Evolutionary conservation across 2,329 filamentous ascomycete genomes (phyloP), one percentile per base, ranked within the genome.

Genomic region (Monosporascus ibericus): DNA sequence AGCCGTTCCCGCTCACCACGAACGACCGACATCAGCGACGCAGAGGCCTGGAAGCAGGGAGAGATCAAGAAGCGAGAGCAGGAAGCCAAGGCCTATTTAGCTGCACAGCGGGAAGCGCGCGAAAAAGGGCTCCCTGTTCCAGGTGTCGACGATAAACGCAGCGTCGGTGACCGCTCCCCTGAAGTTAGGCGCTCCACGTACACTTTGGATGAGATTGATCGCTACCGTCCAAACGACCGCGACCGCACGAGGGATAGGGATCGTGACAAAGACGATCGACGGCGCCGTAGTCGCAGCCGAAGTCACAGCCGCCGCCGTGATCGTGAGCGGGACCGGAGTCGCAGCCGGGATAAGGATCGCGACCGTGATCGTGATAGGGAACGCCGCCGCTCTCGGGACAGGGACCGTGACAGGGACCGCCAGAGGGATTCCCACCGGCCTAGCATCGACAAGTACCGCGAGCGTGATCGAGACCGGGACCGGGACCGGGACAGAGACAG

Each of bases 1-100:
- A 78, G 74, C 57, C 63, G 60, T 11, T 68, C 66, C 30, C 72
- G 74, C 20, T 78, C 78, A 24, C 74, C 74, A 11, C 70, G 68
- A 5, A 59, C 63, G 4, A 68, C 72, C 5, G 75, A 74, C 40
- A 48, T 66, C 20, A 63, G 56, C 18, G 66, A 68, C 37, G 61
- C 65, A 2, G 79, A 82, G 59, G 75, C 75, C 17, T 80, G 80
- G 75, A 85, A 85, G 63, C 76, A 79, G 57, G 78, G 79, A 53
- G 81, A 84, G 60, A 81, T 83, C 50, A 80, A 76, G 64, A 81
- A 82, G 63, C 77, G 82, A 48, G 81, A 85, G 64, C 77, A 77
- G 56, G 82, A 85, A 65, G 83, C 83, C 39, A 85, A 84, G 64
- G 81, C 80, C 5, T 86, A 85, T 59, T 70, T 85, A 38, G 81